phyloP scores from a whole-genome alignment of 2,329 filamentous ascomycete genomes.

The Colletotrichum sp. region DNA sequence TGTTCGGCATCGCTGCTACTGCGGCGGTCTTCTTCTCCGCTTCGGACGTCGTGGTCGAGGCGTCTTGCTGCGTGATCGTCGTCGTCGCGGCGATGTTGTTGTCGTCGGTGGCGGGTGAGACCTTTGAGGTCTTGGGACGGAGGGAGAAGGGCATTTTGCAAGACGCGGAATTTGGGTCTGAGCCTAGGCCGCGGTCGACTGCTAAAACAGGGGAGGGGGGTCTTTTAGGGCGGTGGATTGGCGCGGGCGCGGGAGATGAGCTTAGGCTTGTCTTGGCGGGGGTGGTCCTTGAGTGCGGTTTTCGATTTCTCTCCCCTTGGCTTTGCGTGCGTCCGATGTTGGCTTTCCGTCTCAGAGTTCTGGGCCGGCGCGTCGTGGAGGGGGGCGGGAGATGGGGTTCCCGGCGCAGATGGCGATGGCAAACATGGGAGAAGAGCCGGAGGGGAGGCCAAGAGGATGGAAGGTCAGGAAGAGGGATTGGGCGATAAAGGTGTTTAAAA shows the following conservation, averaged over 20 bases:
- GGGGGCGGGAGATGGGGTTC: neutral
- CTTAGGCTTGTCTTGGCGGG: neutral
- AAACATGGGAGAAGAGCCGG: neutral
- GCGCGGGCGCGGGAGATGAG: neutral
- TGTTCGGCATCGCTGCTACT: conserved; percentile 4
- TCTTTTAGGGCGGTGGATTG: neutral
- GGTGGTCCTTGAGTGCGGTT: neutral
- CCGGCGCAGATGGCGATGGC: neutral
- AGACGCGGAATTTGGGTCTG: neutral
- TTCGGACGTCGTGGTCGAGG: neutral
- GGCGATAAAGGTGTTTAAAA: neutral
- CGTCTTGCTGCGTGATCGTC: neutral
- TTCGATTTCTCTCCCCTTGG: neutral
- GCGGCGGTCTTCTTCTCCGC: neutral
- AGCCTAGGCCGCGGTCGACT: neutral
- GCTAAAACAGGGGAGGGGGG: neutral
- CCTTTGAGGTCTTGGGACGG: neutral
- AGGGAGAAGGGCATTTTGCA: conserved; percentile 11
- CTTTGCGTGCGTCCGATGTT: neutral
- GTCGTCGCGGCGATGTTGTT: neutral
- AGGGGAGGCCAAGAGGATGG: neutral
- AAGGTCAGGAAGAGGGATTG: too few relatives aligned
- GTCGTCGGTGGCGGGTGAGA: neutral
- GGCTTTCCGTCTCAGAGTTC: neutral
- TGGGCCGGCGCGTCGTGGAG: neutral